These are phyloP conservation scores for Lepidium aucheri DNA, from an alignment of 345 rosid genomes.

Conservation along the genomic window DNA sequence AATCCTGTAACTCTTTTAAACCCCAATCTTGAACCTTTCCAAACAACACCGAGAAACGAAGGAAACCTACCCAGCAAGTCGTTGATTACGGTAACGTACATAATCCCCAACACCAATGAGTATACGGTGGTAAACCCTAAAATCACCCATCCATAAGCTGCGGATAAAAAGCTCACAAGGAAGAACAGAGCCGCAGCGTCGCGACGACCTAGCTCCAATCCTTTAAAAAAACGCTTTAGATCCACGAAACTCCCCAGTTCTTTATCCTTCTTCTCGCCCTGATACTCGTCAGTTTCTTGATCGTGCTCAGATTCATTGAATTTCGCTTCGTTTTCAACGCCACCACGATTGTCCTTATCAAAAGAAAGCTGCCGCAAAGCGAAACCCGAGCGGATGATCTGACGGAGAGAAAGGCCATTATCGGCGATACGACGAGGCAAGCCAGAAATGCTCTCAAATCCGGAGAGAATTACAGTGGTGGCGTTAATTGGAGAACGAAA, in stretches of 20 bases:
- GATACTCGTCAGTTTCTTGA: slow-evolving; percentile 7
- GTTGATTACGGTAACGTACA: slow-evolving; percentile 59
- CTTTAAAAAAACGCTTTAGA: slow-evolving; percentile 53
- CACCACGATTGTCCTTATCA: slow-evolving; percentile 4
- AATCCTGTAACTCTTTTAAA: slow-evolving; percentile 74
- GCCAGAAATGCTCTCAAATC: slow-evolving; percentile 46
- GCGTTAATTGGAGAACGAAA: slow-evolving; percentile 41
- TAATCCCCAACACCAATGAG: slow-evolving; percentile 69
- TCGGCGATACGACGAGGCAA: slow-evolving; percentile 45
- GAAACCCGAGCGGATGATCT: slow-evolving; percentile 51
- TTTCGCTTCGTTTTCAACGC: neutral
- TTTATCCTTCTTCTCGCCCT: slow-evolving; percentile 17
- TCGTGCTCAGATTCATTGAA: slow-evolving; percentile 18
- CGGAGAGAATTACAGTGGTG: slow-evolving; percentile 44
- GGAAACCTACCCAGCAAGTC: slow-evolving; percentile 55
- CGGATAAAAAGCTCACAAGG: slow-evolving; percentile 66
- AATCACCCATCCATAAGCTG: slow-evolving; percentile 92
- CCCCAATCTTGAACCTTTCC: slow-evolving; percentile 78
- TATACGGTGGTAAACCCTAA: slow-evolving; percentile 76
- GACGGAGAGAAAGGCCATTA: slow-evolving; percentile 45
- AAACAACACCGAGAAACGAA: slow-evolving; percentile 44
- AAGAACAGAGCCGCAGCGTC: slow-evolving; percentile 67
- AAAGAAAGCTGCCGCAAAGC: slow-evolving; percentile 26
- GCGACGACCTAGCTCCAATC: slow-evolving; percentile 57
- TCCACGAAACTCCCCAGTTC: slow-evolving; percentile 44